Percentiles rank a stretch among this genome's conserved stretches.
Conservation (phyloP, 495 filamentous ascomycete genomes). For the Hypoxylon trugodes region DNA sequence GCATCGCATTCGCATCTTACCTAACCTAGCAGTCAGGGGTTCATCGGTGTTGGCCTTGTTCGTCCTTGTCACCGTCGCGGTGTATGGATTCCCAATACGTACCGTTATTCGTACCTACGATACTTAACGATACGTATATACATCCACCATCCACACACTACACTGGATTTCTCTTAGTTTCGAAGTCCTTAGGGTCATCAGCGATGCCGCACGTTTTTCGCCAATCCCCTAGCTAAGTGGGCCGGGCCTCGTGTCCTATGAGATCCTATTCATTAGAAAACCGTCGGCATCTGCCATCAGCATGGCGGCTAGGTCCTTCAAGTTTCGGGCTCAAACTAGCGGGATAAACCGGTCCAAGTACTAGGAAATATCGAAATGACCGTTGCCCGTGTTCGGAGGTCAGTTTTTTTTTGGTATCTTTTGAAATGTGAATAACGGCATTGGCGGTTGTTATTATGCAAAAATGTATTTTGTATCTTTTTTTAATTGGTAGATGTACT, state of each 20-base stretch:
- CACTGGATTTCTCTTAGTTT: neutral
- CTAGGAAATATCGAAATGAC: slow-evolving; percentile 26
- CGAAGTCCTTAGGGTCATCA: slow-evolving; percentile 9
- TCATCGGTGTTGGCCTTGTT: slow-evolving; percentile 32
- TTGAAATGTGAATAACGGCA: slow-evolving; percentile 27
- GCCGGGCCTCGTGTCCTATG: slow-evolving; percentile 32
- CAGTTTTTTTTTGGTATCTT: no score
- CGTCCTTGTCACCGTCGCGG: slow-evolving; percentile 33
- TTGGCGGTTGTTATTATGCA: slow-evolving; percentile 27
- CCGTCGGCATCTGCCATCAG: slow-evolving; percentile 14
- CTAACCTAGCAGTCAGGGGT: slow-evolving; percentile 29
- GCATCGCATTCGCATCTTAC: no score
- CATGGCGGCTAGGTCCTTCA: neutral
- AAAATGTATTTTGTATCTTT: no score
- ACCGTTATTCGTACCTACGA: neutral
- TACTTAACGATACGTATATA: neutral
- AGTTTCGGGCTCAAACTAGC: slow-evolving; percentile 18
- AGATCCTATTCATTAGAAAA: slow-evolving; percentile 36
- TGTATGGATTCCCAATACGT: no score
- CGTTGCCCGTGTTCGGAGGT: slow-evolving; percentile 32
- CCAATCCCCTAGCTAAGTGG: slow-evolving; percentile 29
- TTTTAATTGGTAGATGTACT: slow-evolving; percentile 18
- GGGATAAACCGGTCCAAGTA: slow-evolving; percentile 31
- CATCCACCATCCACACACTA: neutral
- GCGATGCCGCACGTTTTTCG: slow-evolving; percentile 28